Conservation (phyloP, 2,329 filamentous ascomycete species). For the Ascochyta koolunga region DNA sequence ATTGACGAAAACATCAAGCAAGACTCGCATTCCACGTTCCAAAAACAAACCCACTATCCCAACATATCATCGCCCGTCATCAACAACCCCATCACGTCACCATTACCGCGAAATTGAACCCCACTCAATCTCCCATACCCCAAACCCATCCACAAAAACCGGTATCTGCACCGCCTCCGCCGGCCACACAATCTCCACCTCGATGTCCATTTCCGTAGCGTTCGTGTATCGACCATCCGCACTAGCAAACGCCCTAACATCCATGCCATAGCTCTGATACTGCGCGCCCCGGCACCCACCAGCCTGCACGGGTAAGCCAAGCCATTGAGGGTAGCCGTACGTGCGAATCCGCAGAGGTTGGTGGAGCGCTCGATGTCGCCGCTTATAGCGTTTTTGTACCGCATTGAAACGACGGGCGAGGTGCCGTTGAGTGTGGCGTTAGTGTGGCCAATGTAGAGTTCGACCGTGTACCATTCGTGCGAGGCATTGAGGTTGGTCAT, state of each 20-base stretch:
- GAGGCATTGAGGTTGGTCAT: neutral
- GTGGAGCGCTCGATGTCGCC: neutral
- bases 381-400: neutral
- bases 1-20: too few species aligned
- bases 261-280: constrained; percentile 3
- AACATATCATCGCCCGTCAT: too few species aligned
- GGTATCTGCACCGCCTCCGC: neutral
- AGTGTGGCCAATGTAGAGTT: neutral
- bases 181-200: constrained; percentile 2
- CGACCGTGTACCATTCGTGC: constrained; percentile 2
- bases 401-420: neutral
- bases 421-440: neutral
- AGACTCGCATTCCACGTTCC: too few species aligned
- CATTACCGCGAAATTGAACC: neutral
- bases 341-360: neutral
- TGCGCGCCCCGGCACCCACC: neutral
- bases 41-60: too few species aligned
- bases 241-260: neutral
- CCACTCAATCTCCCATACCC: constrained; percentile 3
- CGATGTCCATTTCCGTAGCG: neutral
- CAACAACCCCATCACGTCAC: too few species aligned
- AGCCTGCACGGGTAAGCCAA: neutral
- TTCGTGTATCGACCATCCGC: neutral
- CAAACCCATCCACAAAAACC: neutral
- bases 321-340: neutral